These are phyloP conservation scores for Aspergillus nanangensis DNA, from an alignment of 495 filamentous ascomycete species.

Conservation along the genomic window DNA sequence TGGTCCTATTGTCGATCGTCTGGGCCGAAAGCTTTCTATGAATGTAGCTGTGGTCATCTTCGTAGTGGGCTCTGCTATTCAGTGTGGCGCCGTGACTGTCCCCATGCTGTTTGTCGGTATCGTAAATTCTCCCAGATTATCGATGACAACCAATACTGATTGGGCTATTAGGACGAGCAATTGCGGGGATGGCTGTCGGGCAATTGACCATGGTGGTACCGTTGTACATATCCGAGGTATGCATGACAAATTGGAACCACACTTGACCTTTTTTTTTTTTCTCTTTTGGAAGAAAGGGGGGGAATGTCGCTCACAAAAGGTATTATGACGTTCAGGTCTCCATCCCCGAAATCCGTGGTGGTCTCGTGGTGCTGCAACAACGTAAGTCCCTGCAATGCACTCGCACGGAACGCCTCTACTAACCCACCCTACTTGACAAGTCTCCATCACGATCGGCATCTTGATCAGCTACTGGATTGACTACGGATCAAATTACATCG, in stretches of 20 bases:
- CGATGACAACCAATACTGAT: neutral
- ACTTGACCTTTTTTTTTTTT: too few relatives aligned
- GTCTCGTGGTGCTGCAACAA: constrained; percentile 74
- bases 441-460: constrained; percentile 81
- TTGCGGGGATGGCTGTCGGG: constrained; percentile 52
- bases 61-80: constrained; percentile 71
- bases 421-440: constrained; percentile 10
- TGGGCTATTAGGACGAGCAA: constrained; percentile 53
- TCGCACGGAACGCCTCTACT: neutral
- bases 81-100: constrained; percentile 52
- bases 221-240: constrained; percentile 36
- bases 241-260: too few relatives aligned
- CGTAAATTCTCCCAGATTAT: neutral
- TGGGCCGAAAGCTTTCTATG: constrained; percentile 72
- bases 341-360: constrained; percentile 60
- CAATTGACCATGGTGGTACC: constrained; percentile 40
- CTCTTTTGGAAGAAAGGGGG: neutral
- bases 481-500: constrained; percentile 48
- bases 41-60: constrained; percentile 69
- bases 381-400: too few relatives aligned
- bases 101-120: constrained; percentile 64
- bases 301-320: neutral
- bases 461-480: constrained; percentile 83
- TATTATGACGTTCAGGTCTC: constrained; percentile 21
- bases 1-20: constrained; percentile 68